Evolutionary conservation across 2,329 filamentous ascomycete genomes (phyloP).

Genomic region (Helotiales sp.): DNA sequence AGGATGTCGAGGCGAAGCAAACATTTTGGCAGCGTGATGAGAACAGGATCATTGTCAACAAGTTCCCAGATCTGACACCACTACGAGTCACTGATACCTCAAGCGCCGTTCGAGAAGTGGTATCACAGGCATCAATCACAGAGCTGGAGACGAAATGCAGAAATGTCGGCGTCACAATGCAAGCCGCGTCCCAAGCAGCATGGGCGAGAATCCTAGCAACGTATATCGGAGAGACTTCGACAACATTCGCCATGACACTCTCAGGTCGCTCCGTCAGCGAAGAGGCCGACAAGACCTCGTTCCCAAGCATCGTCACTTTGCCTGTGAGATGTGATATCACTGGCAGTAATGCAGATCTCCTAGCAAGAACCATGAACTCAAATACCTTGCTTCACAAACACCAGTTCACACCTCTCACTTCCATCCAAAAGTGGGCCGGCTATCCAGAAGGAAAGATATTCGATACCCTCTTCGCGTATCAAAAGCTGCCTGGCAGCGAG

Average conservation of each 20-base stretch:
- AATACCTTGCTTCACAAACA: conserved; percentile 66
- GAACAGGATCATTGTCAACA: conserved; percentile 56
- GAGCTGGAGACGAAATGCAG: conserved; percentile 58
- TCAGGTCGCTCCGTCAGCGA: conserved; percentile 68
- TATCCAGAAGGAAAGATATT: conserved; percentile 68
- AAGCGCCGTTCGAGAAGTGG: conserved; percentile 38
- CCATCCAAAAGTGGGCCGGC: conserved; percentile 72
- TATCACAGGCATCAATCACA: conserved; percentile 41
- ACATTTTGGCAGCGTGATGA: conserved; percentile 65
- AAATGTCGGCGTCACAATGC: conserved; percentile 65
- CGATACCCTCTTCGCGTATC: conserved; percentile 83
- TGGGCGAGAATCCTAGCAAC: conserved; percentile 76
- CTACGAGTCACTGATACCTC: conserved; percentile 42
- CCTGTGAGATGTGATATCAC: conserved; percentile 65
- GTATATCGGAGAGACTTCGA: conserved; percentile 72
- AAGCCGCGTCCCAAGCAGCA: conserved; percentile 72
- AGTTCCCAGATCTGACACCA: conserved; percentile 77
- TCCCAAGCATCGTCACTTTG: conserved; percentile 82
- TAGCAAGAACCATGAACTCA: conserved; percentile 63
- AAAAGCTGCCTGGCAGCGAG: conserved; percentile 51
- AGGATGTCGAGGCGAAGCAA: conserved; percentile 37
- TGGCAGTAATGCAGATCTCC: conserved; percentile 54
- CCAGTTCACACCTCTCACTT: conserved; percentile 69
- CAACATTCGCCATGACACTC: conserved; percentile 79
- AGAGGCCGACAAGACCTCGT: conserved; percentile 57